Conservation (phyloP, 805 yeast species). For the Metschnikowia lachancei region DNA sequence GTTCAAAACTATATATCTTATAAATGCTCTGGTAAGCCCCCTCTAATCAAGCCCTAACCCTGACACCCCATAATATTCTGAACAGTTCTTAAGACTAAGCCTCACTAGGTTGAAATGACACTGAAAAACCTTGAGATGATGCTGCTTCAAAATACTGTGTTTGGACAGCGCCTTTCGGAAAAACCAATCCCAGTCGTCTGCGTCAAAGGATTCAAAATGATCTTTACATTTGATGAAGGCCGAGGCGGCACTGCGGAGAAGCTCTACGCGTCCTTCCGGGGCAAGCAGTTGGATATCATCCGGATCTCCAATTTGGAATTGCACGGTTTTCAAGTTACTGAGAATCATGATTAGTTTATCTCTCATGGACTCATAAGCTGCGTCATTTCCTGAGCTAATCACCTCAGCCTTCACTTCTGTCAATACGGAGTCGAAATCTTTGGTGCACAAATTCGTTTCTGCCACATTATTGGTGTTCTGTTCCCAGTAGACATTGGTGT, state of each 20-base stretch:
- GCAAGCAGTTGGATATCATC: not conserved
- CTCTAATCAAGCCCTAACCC: not conserved
- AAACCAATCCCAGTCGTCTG: conserved; percentile 7
- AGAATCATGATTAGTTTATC: conserved; percentile 2
- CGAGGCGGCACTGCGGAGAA: not conserved
- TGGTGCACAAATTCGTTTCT: not conserved
- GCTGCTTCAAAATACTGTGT: not conserved
- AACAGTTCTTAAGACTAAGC: not conserved
- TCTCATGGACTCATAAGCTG: conserved; percentile 3
- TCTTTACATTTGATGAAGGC: not conserved
- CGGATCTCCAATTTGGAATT: not conserved
- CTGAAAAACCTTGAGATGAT: not conserved
- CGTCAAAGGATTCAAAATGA: conserved; percentile 1
- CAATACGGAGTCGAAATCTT: not conserved
- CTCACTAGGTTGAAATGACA: conserved; percentile 1
- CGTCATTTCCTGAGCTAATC: not conserved
- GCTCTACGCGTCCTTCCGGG: not conserved
- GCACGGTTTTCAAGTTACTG: conserved; percentile 1
- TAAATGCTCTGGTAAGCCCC: too few relatives aligned
- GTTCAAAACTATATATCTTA: too few relatives aligned
- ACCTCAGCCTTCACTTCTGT: conserved; percentile 6
- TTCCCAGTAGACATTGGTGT: too few relatives aligned
- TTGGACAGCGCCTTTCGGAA: not conserved
- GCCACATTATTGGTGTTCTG: too few relatives aligned
- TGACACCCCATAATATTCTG: not conserved